phyloP scores from a whole-genome alignment of 2,329 filamentous ascomycete species.

The Nigrograna mackinnonii region DNA sequence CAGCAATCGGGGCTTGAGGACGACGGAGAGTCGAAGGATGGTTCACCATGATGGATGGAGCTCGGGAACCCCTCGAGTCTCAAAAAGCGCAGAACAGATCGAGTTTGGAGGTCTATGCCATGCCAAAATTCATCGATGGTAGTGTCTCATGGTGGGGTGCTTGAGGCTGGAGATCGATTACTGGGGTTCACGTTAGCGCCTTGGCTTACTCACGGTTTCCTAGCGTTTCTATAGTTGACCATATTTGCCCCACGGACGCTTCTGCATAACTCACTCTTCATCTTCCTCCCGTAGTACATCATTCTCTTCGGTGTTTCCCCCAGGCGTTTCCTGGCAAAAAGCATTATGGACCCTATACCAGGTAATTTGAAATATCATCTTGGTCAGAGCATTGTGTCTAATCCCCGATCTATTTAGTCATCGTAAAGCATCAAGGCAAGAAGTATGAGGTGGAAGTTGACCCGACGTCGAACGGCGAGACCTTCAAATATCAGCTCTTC shows the following conservation, averaged over 20 bases:
- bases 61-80: constrained; percentile 19
- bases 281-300: not conserved
- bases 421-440: constrained; percentile 94
- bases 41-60: constrained; percentile 32
- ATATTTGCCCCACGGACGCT: constrained; percentile 7
- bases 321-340: too few species aligned
- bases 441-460: constrained; percentile 95
- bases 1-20: constrained; percentile 16
- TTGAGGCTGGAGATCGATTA: constrained; percentile 23
- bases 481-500: constrained; percentile 94
- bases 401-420: constrained; percentile 58
- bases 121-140: constrained; percentile 28
- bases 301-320: constrained; percentile 5
- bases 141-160: constrained; percentile 26
- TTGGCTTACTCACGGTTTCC: constrained; percentile 2
- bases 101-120: constrained; percentile 29
- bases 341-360: constrained; percentile 41
- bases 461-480: constrained; percentile 79
- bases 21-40: not conserved
- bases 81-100: constrained; percentile 14
- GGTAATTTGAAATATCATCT: constrained; percentile 17
- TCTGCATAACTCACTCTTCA: not conserved
- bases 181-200: not conserved
- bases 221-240: constrained; percentile 4
- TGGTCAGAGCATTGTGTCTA: constrained; percentile 20